Conservation (phyloP, 768 basidiomycete genomes). For the Pulveroboletus sp. region DNA sequence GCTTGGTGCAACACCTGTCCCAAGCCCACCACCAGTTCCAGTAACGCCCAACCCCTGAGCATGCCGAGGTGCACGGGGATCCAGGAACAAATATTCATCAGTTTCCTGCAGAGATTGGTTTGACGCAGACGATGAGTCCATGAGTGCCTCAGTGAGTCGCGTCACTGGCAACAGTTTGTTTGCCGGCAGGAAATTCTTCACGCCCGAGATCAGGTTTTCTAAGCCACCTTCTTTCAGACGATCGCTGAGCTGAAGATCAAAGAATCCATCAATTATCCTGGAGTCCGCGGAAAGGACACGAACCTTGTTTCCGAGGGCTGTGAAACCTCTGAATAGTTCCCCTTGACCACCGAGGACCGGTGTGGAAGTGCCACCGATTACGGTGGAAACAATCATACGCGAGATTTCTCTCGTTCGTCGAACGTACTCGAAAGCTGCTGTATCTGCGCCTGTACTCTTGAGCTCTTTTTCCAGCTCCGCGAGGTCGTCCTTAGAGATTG, state of each 20-base stretch:
- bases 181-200: conserved; percentile 95
- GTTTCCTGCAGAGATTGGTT: conserved; percentile 95
- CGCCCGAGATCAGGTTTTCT: conserved; percentile 94
- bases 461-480: conserved; percentile 85
- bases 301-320: conserved; percentile 85
- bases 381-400: conserved; percentile 78
- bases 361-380: conserved; percentile 56
- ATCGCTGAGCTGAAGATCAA: conserved; percentile 71
- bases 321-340: conserved; percentile 92
- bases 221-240: conserved; percentile 93
- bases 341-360: conserved; percentile 70
- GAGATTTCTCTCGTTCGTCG: conserved; percentile 88
- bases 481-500: conserved; percentile 83
- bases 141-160: conserved; percentile 89
- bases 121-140: conserved; percentile 93
- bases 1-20: conserved; percentile 30
- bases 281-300: conserved; percentile 20
- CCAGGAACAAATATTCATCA: conserved; percentile 92
- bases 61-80: conserved; percentile 77
- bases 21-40: conserved; percentile 45
- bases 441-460: conserved; percentile 74
- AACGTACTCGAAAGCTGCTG: conserved; percentile 87
- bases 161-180: conserved; percentile 93
- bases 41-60: conserved; percentile 42
- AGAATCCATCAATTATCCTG: too few relatives aligned